Conservation (phyloP, 768 basidiomycete genomes). For the Boletellus sp. region DNA sequence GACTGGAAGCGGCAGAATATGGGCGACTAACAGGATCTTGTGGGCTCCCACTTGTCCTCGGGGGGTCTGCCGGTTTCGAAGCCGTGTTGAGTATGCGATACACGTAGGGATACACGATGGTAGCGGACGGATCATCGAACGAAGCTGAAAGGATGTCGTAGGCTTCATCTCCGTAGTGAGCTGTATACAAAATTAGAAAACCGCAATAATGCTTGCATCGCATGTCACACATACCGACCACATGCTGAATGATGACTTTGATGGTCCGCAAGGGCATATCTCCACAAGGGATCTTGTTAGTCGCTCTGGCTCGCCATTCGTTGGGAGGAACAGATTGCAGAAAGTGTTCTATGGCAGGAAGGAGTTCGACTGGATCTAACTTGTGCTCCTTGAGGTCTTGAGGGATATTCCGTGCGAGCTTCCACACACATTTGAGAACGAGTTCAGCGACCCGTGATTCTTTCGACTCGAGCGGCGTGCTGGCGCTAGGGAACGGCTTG, state of each 20-base stretch:
- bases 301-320: constrained; percentile 91
- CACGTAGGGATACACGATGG: constrained; percentile 94
- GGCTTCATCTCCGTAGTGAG: constrained; percentile 82
- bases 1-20: constrained; percentile 58
- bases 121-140: constrained; percentile 96
- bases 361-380: constrained; percentile 83
- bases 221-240: constrained; percentile 70
- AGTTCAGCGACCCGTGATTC: constrained; percentile 90
- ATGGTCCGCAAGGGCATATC: constrained; percentile 98
- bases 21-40: constrained; percentile 42
- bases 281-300: constrained; percentile 88
- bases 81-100: constrained; percentile 83
- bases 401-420: constrained; percentile 90
- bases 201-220: constrained; percentile 1
- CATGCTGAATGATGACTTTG: constrained; percentile 96
- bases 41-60: constrained; percentile 22
- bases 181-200: constrained; percentile 36
- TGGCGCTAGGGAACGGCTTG: constrained; percentile 76
- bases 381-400: constrained; percentile 79
- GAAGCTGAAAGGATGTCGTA: constrained; percentile 88
- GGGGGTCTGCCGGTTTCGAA: constrained; percentile 39
- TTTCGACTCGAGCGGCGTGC: constrained; percentile 68
- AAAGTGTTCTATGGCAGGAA: constrained; percentile 92
- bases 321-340: constrained; percentile 90
- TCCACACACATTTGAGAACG: constrained; percentile 96